phyloP scores from a whole-genome alignment of 495 filamentous ascomycete genomes.

The Penicillium malachiteum region DNA sequence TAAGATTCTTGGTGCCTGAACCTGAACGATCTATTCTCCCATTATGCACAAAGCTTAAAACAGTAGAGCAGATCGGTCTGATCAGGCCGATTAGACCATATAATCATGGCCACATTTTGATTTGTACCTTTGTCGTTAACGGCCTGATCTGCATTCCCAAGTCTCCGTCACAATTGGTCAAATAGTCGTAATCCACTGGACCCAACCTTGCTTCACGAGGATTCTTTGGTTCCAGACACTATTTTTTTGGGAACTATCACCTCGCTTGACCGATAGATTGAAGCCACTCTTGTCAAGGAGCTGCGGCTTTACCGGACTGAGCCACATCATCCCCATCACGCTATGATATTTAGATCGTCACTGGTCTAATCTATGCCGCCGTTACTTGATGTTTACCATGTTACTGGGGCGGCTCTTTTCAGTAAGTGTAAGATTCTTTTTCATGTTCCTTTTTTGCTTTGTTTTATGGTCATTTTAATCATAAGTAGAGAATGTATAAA shows the following conservation, averaged over 20 bases:
- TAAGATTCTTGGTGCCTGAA: background rate
- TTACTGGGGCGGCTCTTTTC: background rate
- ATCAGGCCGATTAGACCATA: background rate
- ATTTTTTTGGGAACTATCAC: background rate
- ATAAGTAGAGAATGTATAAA: no score
- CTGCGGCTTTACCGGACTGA: background rate
- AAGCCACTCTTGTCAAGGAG: background rate
- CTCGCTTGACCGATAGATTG: conserved; percentile 1
- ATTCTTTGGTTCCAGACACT: background rate
- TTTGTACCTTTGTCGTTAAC: conserved; percentile 9
- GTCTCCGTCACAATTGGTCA: background rate
- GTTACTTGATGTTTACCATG: background rate
- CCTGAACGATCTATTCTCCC: background rate
- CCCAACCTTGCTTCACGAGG: conserved; percentile 9
- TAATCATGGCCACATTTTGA: no score
- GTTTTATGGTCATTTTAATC: no score
- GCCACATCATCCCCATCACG: background rate
- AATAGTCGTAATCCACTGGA: conserved; percentile 8
- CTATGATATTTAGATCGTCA: background rate
- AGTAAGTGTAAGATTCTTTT: background rate
- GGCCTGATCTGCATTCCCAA: conserved; percentile 16
- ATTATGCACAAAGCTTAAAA: background rate
- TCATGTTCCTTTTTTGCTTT: no score
- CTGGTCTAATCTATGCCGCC: background rate
- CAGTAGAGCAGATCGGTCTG: background rate